Evolutionary conservation across 257 asterid genomes (phyloP), one percentile per base, ranked within the genome.

Genomic region (Dorcoceras hygrometricum): DNA sequence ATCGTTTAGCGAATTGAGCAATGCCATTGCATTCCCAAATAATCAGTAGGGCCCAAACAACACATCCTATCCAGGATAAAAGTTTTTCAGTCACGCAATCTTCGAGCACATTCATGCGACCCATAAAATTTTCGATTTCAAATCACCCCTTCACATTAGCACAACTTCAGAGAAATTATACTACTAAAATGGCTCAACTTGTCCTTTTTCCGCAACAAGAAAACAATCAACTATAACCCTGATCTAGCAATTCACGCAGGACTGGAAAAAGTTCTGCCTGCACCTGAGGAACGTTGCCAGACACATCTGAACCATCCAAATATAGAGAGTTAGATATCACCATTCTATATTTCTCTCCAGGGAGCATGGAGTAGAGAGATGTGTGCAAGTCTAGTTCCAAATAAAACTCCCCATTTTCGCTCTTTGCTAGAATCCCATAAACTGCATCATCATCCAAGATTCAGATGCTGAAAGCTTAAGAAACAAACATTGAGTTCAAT

Each of bases 301-400:
- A 3, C 7, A 65, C 60, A 65, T 20, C 60, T 23, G 70, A 65
- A 53, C 28, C 70, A 65, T 65, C 70, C 23, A 23, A 24, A 8
- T 12, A n/a, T 14, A 65, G 36, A 50, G 70, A 24, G 59, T 65
- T 23, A 27, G 70, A 55, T 65, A 51, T 50, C 50, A 51, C 4
- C 70, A 53, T 65, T 23, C 31, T 65, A 32, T 27, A 65, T 19
- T 27, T 51, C 23, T 51, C 26, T 9, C 70, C 70, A 9, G 58
- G 9, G 6, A 34, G 24, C 60, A 65, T 51, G 29, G 48, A 26
- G 10, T 65, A 65, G n/a, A 65, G 4, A 51, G 11, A 43, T 4
- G 60, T 51, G 51, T 51, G 23, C 48, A 65, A 28, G 3, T 65
- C 70, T 26, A 65, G 28, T 65, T 65, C 70, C 61, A 65, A 11